Evolutionary conservation across 768 basidiomycete genomes (phyloP), one percentile per base, ranked within the genome.

Genomic region (Rhodosporidiobolus sp.): DNA sequence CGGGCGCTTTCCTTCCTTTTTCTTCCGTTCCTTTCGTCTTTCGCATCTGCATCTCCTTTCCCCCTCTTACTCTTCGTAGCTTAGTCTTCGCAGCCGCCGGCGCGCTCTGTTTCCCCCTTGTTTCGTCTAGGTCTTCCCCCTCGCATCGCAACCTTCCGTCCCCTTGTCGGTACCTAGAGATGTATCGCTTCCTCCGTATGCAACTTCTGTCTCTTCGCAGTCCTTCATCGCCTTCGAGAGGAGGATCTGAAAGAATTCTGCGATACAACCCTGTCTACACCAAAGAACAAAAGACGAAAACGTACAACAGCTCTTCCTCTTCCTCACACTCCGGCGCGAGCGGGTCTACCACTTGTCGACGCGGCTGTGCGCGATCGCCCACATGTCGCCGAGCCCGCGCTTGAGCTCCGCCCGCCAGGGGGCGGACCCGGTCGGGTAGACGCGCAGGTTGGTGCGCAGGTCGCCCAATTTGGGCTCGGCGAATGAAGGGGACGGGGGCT

Each of bases 351-450:
- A 26, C 54, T 62, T 63, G 6, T 24, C 61, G 45, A 74, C 55
- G 45, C 78, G 48, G 4, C 46, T 54, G 54, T 67, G 68, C 9
- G 79, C 81, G 56, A 82, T 82, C 46, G 53, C 46, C 80, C 80
- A 82, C 32, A 82, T 77, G 61, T 77, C 80, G 11, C 28, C 70
- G 43, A 81, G 43, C 6, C 78, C 80, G 45, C 81, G 68, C 62
- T 78, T 63, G 28, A 80, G 73, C 66, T 82, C 81, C 6, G 48
- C 65, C 50, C 70, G 73, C 81, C 81, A 81, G 17, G 72, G 78
- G 3, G 54, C 65, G 14, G 76, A 57, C 46, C 65, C 52, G 70
- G 79, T 35, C 19, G 67, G 63, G 34, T 59, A 38, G 55, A 75
- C 46, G 49, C 56, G 65, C 3, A 68, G 45, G 20, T 58, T 26